Evolutionary conservation across 192 early-diverging fungal genomes (phyloP).

Genomic region (Umbelopsis isabellina): DNA sequence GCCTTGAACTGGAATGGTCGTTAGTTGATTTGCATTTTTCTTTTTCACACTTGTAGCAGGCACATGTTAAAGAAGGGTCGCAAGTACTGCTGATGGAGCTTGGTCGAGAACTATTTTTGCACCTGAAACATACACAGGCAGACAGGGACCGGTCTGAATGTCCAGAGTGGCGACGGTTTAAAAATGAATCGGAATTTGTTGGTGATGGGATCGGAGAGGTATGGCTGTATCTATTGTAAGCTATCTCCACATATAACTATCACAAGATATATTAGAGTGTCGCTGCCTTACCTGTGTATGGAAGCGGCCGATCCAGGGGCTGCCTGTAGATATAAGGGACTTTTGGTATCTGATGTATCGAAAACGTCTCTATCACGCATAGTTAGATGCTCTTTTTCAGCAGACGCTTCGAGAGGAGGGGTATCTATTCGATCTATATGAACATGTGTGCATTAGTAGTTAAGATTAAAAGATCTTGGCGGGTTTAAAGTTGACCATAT

Average conservation of each 20-base stretch:
- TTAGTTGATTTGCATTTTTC: neutral
- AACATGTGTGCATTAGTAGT: neutral
- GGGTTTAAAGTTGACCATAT: too few relatives aligned
- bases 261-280: neutral
- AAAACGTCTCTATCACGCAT: neutral
- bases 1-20: neutral
- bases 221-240: neutral
- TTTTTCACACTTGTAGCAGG: conserved; percentile 11
- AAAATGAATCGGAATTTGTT: conserved; percentile 3
- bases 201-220: conserved; percentile 10
- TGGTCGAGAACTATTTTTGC: conserved; percentile 13
- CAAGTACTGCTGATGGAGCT: conserved; percentile 7
- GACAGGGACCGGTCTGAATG: neutral
- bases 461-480: neutral
- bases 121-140: conserved; percentile 13
- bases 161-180: conserved; percentile 4
- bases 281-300: neutral
- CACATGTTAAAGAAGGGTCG: conserved; percentile 10
- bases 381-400: neutral
- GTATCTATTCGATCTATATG: conserved; percentile 14
- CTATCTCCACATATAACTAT: neutral
- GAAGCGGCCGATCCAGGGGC: conserved; percentile 10
- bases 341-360: neutral
- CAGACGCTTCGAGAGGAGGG: neutral
- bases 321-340: conserved; percentile 6